A percentile compares a stretch with the other conserved stretches of the same genome.
Conservation (phyloP, 1,139 yeast genomes). For the Debaryomycetaceae sp. region DNA sequence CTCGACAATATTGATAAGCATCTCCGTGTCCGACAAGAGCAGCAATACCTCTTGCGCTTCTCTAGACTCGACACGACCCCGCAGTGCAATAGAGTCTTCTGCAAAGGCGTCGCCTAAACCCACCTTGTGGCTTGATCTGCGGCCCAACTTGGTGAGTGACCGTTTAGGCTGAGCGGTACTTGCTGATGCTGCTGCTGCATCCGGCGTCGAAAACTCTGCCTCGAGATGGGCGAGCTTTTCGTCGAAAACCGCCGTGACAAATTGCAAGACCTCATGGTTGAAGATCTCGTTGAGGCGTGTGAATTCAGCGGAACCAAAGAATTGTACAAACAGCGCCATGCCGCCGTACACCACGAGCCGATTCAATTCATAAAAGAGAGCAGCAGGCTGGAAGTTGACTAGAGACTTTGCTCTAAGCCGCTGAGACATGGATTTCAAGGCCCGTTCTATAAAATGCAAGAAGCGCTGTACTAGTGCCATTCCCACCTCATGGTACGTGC, state of each 20-base stretch:
- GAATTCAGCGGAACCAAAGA: constrained; percentile 17
- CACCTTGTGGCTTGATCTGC: neutral
- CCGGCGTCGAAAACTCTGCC: constrained; percentile 5
- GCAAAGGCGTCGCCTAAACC: neutral
- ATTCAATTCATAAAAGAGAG: constrained; percentile 24
- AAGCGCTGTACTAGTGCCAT: constrained; percentile 41
- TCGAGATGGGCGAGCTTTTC: constrained; percentile 9
- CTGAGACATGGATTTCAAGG: constrained; percentile 26
- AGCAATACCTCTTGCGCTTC: neutral
- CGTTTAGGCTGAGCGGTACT: constrained; percentile 5
- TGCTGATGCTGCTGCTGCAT: constrained; percentile 4
- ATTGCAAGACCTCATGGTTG: constrained; percentile 14
- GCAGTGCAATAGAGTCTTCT: neutral
- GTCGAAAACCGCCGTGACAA: constrained; percentile 19
- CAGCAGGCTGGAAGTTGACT: constrained; percentile 14
- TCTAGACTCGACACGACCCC: neutral
- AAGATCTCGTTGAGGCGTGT: constrained; percentile 19
- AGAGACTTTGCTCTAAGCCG: constrained; percentile 15
- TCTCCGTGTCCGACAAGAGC: constrained; percentile 3
- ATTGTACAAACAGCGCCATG: constrained; percentile 54
- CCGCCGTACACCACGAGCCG: constrained; percentile 47
- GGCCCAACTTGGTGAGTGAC: neutral
- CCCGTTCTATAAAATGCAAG: constrained; percentile 30
- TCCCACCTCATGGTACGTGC: constrained; percentile 50
- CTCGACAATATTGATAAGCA: constrained; percentile 40